phyloP scores from a whole-genome alignment of 2,329 filamentous ascomycete genomes.

The Claviceps quebecensis region DNA sequence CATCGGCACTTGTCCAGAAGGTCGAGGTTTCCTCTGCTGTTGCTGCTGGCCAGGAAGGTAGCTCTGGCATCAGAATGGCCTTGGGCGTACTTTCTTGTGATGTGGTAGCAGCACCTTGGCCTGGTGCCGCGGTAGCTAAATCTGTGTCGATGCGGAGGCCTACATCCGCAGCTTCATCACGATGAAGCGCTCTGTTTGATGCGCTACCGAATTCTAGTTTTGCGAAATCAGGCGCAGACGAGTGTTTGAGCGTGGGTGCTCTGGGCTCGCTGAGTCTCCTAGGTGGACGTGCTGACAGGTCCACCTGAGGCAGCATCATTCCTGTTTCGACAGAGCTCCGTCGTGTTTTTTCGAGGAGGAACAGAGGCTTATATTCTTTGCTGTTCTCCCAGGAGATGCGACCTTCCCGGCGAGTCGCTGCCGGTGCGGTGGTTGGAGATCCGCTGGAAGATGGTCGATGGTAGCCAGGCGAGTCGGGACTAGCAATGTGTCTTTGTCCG shows the following conservation, averaged over 20 bases:
- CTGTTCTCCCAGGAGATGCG: conserved; percentile 48
- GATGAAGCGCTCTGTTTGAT: conserved; percentile 11
- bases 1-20: conserved; percentile 10
- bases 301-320: conserved; percentile 13
- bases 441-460: conserved; percentile 25
- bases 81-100: conserved; percentile 58
- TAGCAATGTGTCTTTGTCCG: conserved; percentile 25
- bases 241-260: conserved; percentile 17
- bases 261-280: conserved; percentile 19
- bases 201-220: conserved; percentile 15
- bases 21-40: conserved; percentile 3
- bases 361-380: conserved; percentile 67
- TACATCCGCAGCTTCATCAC: conserved; percentile 9
- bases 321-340: conserved; percentile 20
- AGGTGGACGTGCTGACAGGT: conserved; percentile 36
- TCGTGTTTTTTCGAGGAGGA: conserved; percentile 55
- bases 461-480: conserved; percentile 27
- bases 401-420: conserved; percentile 24
- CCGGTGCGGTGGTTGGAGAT: conserved; percentile 20
- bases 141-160: conserved; percentile 29
- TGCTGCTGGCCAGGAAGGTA: conserved; percentile 11
- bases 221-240: conserved; percentile 19
- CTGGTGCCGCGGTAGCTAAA: conserved; percentile 15
- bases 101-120: conserved; percentile 36
- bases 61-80: conserved; percentile 28